Base-by-base conservation (phyloP, 2,329 filamentous ascomycete species). In the Didymellaceae sp. region DNA sequence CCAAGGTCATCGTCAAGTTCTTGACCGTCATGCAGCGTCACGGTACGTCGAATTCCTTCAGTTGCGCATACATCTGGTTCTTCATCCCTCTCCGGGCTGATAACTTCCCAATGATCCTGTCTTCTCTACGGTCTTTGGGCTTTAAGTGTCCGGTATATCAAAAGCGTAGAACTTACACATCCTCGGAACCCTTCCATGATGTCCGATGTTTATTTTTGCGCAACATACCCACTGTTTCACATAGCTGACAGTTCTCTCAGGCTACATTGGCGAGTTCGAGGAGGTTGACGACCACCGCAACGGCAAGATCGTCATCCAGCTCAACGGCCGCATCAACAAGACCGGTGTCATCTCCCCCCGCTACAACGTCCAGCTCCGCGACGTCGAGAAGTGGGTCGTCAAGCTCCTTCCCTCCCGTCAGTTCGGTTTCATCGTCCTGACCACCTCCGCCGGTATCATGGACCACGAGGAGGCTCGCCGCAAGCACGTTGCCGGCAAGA, bases 1-100 rank as follows among this genome's bases (percentile, higher is more conserved):
- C 94, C 80, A 99, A 99, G 90, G 94, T 99, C 85, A 99, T 99
- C 74, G 97, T 99, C 75, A 97, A 97, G 87, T 99, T 97, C 88
- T 85, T 99, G 77, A 85, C 85, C 77, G 93, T 97, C 79, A 99
- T 99, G 94, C 94, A 99, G 85, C 91, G 90, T 81, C 94, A 99
- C 84, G 94, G 94, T 97, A 94, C 65, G 91, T 89, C 39, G 25
- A 47, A 34, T 28, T 22, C 41, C 34, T 46, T 61, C 44, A 46
- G 38, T 57, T 50, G 22, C 35, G 20, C 41, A 45, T 21, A 55
- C 37, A 49, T 43, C 48, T 43, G 32, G 48, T 52, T 52, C 48
- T 52, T 58, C 64, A 64, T 68, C 51, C 25, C 46, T 57, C 72
- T 87, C 94, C 94, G 93, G 92, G 88, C 89, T 97, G 91, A 97